phyloP scores from a whole-genome alignment of 441 rosid genomes.

The Erodium trifolium region DNA sequence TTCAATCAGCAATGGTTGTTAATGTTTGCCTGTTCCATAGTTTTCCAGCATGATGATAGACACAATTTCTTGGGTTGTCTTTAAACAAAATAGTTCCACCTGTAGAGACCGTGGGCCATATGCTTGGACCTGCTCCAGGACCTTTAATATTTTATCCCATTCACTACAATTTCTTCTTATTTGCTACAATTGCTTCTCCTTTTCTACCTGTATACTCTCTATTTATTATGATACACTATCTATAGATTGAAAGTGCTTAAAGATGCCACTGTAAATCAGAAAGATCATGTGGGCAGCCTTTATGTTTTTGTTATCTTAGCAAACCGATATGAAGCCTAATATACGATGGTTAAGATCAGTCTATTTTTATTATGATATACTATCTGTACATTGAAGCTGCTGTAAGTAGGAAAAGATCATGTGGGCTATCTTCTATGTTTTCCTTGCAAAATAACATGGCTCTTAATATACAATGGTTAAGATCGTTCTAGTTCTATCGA shows the following conservation, averaged over 20 bases:
- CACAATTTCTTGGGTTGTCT: not conserved
- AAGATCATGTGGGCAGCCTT: not conserved
- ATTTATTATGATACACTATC: not conserved
- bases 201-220: not conserved
- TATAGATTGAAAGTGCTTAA: not conserved
- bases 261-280: not conserved
- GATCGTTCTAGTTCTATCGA: not conserved
- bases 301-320: not conserved
- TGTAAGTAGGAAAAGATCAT: no score
- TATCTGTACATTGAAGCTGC: no score
- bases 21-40: not conserved
- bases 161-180: not conserved
- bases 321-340: not conserved
- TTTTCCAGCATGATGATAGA: not conserved
- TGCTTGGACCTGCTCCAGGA: not conserved
- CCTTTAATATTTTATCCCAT: not conserved
- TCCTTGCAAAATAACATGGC: not conserved
- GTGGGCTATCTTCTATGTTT: not conserved
- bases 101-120: not conserved
- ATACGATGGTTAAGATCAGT: not conserved
- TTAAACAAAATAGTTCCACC: not conserved
- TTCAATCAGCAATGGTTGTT: constrained; percentile 2
- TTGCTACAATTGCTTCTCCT: not conserved
- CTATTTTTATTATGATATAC: not conserved
- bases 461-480: not conserved